phyloP scores from a whole-genome alignment of 768 basidiomycete species.

The Tulasnella sp. region DNA sequence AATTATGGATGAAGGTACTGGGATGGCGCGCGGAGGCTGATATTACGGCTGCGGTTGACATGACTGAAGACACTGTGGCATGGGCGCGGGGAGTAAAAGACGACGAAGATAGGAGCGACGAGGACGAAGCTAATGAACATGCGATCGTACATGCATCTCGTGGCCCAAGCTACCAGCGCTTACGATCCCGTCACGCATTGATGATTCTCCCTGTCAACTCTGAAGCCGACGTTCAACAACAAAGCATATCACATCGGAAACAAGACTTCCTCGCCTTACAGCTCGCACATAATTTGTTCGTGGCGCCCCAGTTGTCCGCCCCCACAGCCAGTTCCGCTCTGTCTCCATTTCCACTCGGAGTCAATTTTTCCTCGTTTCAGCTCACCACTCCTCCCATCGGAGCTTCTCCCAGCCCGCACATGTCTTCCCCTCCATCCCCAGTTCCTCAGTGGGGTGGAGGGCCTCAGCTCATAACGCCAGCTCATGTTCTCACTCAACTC shows the following conservation, averaged over 20 bases:
- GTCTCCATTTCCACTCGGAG: too few species aligned
- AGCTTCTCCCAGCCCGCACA: constrained; percentile 25
- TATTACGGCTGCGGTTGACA: background rate
- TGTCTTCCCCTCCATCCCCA: constrained; percentile 8
- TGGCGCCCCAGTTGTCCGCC: background rate
- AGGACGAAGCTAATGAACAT: background rate
- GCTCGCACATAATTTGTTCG: constrained; percentile 1
- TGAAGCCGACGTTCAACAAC: background rate
- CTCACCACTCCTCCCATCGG: constrained; percentile 17
- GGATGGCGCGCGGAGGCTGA: background rate
- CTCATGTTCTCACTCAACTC: constrained; percentile 1
- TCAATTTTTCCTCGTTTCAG: background rate
- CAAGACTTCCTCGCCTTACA: background rate
- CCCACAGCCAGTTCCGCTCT: too few species aligned
- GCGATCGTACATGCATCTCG: too few species aligned
- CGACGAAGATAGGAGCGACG: background rate
- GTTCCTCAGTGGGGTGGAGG: background rate
- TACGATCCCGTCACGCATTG: background rate
- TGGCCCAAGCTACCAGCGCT: too few species aligned
- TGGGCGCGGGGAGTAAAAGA: background rate
- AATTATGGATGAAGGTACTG: background rate
- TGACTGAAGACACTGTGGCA: background rate
- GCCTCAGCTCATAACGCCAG: constrained; percentile 4
- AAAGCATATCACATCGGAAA: background rate
- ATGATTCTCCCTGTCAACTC: background rate